Evolutionary conservation across 306 rosid species (phyloP), one percentile per base, ranked within the genome.

Genomic region (Carpinus fangiana): DNA sequence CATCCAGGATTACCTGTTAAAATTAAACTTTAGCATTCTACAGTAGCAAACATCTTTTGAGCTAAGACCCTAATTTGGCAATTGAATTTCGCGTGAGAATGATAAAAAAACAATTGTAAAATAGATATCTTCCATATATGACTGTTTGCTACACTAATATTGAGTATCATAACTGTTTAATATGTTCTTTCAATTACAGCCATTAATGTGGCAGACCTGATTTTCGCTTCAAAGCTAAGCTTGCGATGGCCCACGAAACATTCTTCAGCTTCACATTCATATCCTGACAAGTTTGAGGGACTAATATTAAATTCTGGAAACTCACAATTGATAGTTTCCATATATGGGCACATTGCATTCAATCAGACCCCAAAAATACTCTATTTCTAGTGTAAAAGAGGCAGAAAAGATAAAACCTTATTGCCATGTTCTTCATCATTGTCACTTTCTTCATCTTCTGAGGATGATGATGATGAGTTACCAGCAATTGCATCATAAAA

Each of bases 401-500:
- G 7, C 12, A 41, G 76, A 60, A 69, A 69, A 17, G 11, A 69
- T 26, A 51, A 41, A 76, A 88, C 91, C 91, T 85, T 80, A 2
- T 64, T 56, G 74, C 47, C 73, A 56, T 14, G 48, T 55, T 76
- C 89, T 64, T 76, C 89, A 46, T 62, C 78, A 45, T 79, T 28
- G 36, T 77, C 84, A 20, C 80, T 77, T 8, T 76, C 87, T 26
- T 85, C 84, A 50, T 73, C 88, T 3, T 84, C 77, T 23, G 79
- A 81, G 52, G 89, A 89, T 48, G 95, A 73, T 77, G 95, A 73
- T 77, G 97, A 88, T 2, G 98, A 81, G 77, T 86, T 88, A 2
- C 81, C 88, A 73, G 92, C 87, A 47, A 92, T 90, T 69, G 98
- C 98, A 79, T 95, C 98, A 77, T 89, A 95, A 81, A 95, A 95